phyloP scores from a whole-genome alignment of 2,329 filamentous ascomycete genomes.

The Colletotrichum destructivum region DNA sequence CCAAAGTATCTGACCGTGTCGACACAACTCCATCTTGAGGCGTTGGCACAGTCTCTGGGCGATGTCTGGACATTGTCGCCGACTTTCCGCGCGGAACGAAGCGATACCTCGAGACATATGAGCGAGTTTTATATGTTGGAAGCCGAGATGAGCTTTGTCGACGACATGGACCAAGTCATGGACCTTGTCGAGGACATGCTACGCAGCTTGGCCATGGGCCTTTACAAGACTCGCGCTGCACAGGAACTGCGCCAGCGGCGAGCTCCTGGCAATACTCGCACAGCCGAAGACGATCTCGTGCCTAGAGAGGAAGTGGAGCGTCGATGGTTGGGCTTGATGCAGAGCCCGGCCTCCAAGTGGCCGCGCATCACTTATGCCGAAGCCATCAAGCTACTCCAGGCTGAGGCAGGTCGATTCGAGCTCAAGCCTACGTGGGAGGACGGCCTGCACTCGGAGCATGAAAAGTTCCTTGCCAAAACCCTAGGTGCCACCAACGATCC shows the following conservation, averaged over 20 bases:
- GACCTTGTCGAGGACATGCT: slow-evolving; percentile 86
- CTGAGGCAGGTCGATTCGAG: slow-evolving; percentile 74
- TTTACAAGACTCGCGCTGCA: slow-evolving; percentile 59
- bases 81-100: slow-evolving; percentile 93
- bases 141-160: slow-evolving; percentile 86
- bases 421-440: slow-evolving; percentile 79
- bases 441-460: slow-evolving; percentile 91
- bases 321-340: slow-evolving; percentile 81
- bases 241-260: slow-evolving; percentile 57
- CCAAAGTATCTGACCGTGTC: slow-evolving; percentile 98
- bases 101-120: slow-evolving; percentile 92
- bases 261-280: slow-evolving; percentile 41
- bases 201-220: slow-evolving; percentile 61
- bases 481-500: slow-evolving; percentile 68
- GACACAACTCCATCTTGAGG: slow-evolving; percentile 93
- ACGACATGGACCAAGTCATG: slow-evolving; percentile 80
- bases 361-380: slow-evolving; percentile 86
- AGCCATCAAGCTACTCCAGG: slow-evolving; percentile 79
- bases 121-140: slow-evolving; percentile 99
- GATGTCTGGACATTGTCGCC: slow-evolving; percentile 96
- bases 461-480: slow-evolving; percentile 84
- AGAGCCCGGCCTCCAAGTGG: slow-evolving; percentile 68
- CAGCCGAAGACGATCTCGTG: slow-evolving; percentile 55
- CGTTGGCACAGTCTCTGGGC: slow-evolving; percentile 87
- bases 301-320: slow-evolving; percentile 68